Evolutionary conservation across 2,329 filamentous ascomycete genomes (phyloP).

Genomic region (Aureobasidium sp.): DNA sequence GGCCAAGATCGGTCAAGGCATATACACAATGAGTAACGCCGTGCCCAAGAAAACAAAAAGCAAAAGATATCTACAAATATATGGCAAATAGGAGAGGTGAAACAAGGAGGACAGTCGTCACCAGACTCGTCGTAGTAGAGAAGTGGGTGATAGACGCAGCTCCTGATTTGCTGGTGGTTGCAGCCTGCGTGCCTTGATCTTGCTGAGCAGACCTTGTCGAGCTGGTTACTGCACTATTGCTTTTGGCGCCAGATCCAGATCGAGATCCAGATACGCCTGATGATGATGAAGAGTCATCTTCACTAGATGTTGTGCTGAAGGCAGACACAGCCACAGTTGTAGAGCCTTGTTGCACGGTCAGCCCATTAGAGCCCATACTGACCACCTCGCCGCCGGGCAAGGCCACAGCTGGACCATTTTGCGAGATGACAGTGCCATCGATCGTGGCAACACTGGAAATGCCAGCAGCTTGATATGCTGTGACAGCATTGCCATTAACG

Average conservation of each 20-base stretch:
- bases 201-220: not conserved
- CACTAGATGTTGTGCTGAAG: not conserved
- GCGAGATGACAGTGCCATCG: slow-evolving; percentile 17
- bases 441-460: slow-evolving; percentile 13
- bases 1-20: not conserved
- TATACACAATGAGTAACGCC: not conserved
- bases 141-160: not conserved
- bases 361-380: slow-evolving; percentile 14
- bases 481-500: slow-evolving; percentile 17
- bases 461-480: slow-evolving; percentile 12
- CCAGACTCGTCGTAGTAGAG: not conserved
- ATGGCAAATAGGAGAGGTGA: not conserved
- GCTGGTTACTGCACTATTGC: not conserved
- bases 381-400: slow-evolving; percentile 18
- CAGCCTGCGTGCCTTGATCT: not conserved
- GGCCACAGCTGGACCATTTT: slow-evolving; percentile 17
- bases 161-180: not conserved
- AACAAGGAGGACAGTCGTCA: not conserved
- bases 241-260: not conserved
- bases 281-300: not conserved
- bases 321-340: not conserved
- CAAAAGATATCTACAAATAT: not conserved
- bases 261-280: not conserved
- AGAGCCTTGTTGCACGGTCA: slow-evolving; percentile 1
- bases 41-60: not conserved